Percentiles rank a stretch among this genome's conserved stretches.
Evolutionary conservation across 2,329 filamentous ascomycete genomes (phyloP).

Genomic region (Fusarium oligoseptatum): DNA sequence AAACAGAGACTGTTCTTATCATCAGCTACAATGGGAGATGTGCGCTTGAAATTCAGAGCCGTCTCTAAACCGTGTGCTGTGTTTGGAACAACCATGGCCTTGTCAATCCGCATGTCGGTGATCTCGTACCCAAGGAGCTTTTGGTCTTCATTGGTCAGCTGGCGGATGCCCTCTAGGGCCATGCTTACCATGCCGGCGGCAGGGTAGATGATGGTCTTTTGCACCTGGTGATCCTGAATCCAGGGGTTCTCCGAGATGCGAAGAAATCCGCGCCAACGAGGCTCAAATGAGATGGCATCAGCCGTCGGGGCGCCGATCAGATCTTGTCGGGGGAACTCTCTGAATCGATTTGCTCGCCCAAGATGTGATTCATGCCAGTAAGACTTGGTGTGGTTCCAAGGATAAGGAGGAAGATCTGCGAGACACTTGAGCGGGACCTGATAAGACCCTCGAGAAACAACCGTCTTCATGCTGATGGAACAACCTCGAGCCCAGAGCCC

Average conservation of each 20-base stretch:
- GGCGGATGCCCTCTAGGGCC: constrained; percentile 61
- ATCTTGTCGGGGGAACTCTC: constrained; percentile 62
- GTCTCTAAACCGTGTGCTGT: constrained; percentile 64
- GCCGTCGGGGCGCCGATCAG: constrained; percentile 62
- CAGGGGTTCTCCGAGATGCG: constrained; percentile 64
- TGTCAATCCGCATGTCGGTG: constrained; percentile 60
- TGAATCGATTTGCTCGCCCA: constrained; percentile 58
- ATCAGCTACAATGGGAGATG: constrained; percentile 1
- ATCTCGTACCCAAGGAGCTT: constrained; percentile 58
- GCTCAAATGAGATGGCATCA: constrained; percentile 60
- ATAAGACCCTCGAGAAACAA: constrained; percentile 39
- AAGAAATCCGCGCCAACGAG: constrained; percentile 64
- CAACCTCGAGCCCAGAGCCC: constrained; percentile 55
- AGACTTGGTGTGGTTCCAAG: constrained; percentile 65
- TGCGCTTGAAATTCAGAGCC: constrained; percentile 59
- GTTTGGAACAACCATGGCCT: constrained; percentile 65
- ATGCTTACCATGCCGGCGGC: constrained; percentile 64
- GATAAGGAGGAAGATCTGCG: constrained; percentile 63
- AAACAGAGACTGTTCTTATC: constrained; percentile 29
- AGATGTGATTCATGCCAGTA: constrained; percentile 69
- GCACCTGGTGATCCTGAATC: constrained; percentile 65
- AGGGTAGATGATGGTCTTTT: constrained; percentile 64
- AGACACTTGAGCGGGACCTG: constrained; percentile 52
- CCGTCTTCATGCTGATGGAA: constrained; percentile 48
- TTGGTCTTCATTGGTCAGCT: constrained; percentile 49